Conservation (phyloP, 2,329 filamentous ascomycete species). For the Celoporthe dispersa region DNA sequence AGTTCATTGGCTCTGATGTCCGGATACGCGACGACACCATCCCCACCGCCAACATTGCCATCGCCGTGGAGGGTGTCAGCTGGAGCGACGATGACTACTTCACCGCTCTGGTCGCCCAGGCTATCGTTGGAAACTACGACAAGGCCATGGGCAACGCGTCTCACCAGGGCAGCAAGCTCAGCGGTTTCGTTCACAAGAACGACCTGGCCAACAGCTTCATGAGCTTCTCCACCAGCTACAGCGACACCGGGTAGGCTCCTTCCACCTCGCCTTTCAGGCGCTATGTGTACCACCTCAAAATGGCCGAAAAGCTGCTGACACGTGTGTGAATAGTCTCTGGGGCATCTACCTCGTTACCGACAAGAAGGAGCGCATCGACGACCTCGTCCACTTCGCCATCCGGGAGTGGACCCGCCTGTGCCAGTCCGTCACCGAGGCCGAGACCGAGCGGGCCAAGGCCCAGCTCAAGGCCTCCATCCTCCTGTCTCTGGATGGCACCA, state of each 20-base stretch:
- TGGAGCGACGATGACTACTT: conserved; percentile 99
- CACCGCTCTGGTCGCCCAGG: conserved; percentile 95
- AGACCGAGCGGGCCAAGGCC: conserved; percentile 97
- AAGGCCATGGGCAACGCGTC: conserved; percentile 97
- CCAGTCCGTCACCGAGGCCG: conserved; percentile 82
- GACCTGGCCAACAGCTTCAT: conserved; percentile 99
- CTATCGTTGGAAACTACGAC: conserved; percentile 99
- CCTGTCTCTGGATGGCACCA: conserved; percentile 95
- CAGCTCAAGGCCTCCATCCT: conserved; percentile 99
- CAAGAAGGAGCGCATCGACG: conserved; percentile 84
- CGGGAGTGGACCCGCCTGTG: conserved; percentile 97
- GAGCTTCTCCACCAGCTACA: conserved; percentile 99
- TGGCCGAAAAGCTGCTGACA: conserved; percentile 1
- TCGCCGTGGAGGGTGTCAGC: conserved; percentile 98
- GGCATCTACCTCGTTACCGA: conserved; percentile 98
- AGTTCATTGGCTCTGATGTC: conserved; percentile 96
- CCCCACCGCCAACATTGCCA: conserved; percentile 94
- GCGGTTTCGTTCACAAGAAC: conserved; percentile 90
- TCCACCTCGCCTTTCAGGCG: neutral
- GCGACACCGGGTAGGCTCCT: conserved; percentile 87
- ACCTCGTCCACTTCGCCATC: conserved; percentile 97
- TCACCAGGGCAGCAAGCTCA: conserved; percentile 98
- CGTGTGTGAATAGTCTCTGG: conserved; percentile 75
- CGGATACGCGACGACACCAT: conserved; percentile 95
- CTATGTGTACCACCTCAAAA: neutral